Evolutionary conservation across 345 rosid genomes (phyloP).

Genomic region (Triadica sebifera): DNA sequence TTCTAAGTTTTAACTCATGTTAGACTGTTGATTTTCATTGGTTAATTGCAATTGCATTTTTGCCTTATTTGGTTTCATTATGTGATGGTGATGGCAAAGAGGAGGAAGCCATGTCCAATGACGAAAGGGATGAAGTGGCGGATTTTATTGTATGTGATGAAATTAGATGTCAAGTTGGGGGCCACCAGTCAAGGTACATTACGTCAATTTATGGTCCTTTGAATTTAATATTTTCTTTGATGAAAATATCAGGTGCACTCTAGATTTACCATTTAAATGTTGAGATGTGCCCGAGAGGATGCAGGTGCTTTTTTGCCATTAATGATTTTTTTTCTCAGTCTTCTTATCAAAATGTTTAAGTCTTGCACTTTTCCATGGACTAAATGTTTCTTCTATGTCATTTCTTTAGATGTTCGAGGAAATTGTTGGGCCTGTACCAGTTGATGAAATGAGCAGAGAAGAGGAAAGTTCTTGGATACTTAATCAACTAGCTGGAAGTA

Average conservation of each 20-base stretch:
- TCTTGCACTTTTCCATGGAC: neutral
- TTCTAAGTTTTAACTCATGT: neutral
- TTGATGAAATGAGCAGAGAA: conserved; percentile 6
- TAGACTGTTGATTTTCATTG: neutral
- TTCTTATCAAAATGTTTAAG: neutral
- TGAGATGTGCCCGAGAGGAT: conserved; percentile 16
- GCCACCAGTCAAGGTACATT: neutral
- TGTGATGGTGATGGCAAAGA: neutral
- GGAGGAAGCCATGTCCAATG: neutral
- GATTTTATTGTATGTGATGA: conserved; percentile 14
- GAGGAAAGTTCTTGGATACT: conserved; percentile 16
- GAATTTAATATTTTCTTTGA: neutral
- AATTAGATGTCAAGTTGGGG: neutral
- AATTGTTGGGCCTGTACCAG: neutral
- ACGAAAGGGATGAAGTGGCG: conserved; percentile 13
- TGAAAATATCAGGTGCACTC: neutral
- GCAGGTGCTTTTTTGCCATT: conserved; percentile 9
- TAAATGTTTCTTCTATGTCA: neutral
- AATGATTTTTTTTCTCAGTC: neutral
- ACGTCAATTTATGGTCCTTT: neutral
- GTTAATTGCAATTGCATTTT: neutral
- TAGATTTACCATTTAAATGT: neutral
- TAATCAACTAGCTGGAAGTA: neutral
- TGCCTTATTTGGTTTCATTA: neutral
- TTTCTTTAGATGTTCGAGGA: conserved; percentile 4